Base-by-base conservation (phyloP, 106 monocot species). In the Allium cepa region DNA sequence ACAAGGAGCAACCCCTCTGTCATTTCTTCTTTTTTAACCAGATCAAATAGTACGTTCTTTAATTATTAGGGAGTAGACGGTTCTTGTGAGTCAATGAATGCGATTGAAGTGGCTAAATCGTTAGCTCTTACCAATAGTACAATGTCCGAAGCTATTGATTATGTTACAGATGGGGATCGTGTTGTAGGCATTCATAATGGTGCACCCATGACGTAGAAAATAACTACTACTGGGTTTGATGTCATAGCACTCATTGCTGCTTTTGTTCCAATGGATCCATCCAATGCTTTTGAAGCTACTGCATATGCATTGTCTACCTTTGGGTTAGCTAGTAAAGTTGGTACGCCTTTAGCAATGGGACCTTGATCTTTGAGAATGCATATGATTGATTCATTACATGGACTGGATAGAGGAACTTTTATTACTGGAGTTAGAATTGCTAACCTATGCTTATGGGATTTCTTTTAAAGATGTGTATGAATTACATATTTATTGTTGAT, bases 221-320 rank as follows among this genome's bases (percentile, higher is more conserved):
- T 88, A 59, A 91, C 95, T 0, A 91, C 88, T 9, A 91, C 85
- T 8, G 91, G 91, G 12, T 91, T 88, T 63, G 81, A 85, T 0
- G 87, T 86, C 62, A 91, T 83, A n/a, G 91, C 95, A 1, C 83
- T 96, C 11, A 81, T 91, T 28, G 72, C 95, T 7, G 85, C 91
- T 57, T 96, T 92, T 64, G 81, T 92, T 57, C 81, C 96, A 0
- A 75, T 87, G 11, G 75, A 84, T 50, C 88, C 83, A 8, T 75
- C 70, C 9, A 67, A 71, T 17, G 58, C 84, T 8, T 50, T 96
- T 4, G 81, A 82, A 67, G 96, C 86, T 36, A 79, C 86, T 5
- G 78, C 80, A 0, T 92, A 86, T 52, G 96, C 91, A 47, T 80
- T 96, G 4, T 78, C 88, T 22, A 69, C 86, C 63, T 91, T 88